Evolutionary conservation across 1,284 basidiomycete species (phyloP).

Genomic region (Retiboletus flavoniger): DNA sequence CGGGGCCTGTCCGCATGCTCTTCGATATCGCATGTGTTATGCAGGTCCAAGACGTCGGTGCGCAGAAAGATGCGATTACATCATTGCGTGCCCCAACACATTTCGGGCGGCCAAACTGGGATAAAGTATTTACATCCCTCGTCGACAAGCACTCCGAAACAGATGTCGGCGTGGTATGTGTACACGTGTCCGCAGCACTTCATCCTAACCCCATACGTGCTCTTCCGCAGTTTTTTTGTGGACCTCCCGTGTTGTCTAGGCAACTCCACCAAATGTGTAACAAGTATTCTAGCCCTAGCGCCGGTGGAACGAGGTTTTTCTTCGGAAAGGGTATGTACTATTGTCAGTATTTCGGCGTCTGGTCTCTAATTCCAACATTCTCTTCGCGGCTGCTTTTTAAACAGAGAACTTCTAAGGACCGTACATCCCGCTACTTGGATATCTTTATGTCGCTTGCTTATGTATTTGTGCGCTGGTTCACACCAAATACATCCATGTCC

Average conservation of each 20-base stretch:
- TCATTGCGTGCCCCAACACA: conserved; percentile 86
- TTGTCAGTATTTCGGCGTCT: neutral
- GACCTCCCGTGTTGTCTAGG: conserved; percentile 67
- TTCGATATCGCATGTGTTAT: neutral
- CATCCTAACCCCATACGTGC: conserved; percentile 1
- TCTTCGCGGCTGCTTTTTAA: neutral
- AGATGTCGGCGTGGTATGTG: conserved; percentile 76
- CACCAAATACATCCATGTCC: neutral
- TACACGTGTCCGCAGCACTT: neutral
- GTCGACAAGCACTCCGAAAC: conserved; percentile 79
- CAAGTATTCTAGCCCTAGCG: conserved; percentile 78
- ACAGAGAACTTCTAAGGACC: conserved; percentile 29
- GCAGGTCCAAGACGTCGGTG: conserved; percentile 81
- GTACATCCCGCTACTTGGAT: neutral
- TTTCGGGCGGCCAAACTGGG: conserved; percentile 92
- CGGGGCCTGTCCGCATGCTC: neutral
- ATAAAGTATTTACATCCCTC: conserved; percentile 75
- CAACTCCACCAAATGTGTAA: conserved; percentile 76
- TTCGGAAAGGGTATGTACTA: conserved; percentile 70
- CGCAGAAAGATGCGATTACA: conserved; percentile 85
- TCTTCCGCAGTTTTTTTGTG: conserved; percentile 69
- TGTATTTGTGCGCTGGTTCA: conserved; percentile 6
- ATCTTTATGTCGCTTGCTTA: neutral
- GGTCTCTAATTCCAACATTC: conserved; percentile 3
- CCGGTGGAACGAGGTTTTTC: conserved; percentile 81